Base-by-base conservation (phyloP, 768 basidiomycete genomes). In the Mrakia hoshinonis region DNA sequence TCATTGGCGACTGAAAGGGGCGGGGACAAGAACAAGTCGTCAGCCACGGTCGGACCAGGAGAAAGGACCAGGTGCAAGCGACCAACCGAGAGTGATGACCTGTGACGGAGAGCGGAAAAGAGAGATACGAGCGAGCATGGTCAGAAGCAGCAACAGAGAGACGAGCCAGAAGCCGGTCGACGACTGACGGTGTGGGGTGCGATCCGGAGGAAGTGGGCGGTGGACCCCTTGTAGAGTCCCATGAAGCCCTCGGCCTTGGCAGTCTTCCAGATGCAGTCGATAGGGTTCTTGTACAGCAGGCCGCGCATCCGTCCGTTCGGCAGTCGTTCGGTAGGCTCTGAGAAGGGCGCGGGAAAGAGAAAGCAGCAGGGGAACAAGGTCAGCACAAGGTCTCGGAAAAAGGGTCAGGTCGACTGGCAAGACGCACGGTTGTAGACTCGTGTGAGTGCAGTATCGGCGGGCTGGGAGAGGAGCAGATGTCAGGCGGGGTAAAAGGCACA, bases 171-270 rank as follows among this genome's bases (percentile, higher is more conserved):
- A 7, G 29, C 12, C 15, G 22, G 54, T 7, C 5, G 39, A n/a
- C 29, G n/a, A 72, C 46, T 29, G 26, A 75, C 76, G 12, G 93
- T 93, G 79, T 93, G 91, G 39, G 92, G 94, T 20, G 89, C 90
- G 77, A 95, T 95, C 47, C 93, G 85, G 75, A 94, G 47, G 46
- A 68, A 38, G 22, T 73, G 72, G 47, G 66, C 67, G 18, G 51
- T 92, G 51, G 95, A 90, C 92, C 92, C 94, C 83, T 97, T 97
- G 82, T 99, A 99, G 89, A 89, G 91, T n/a, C 92, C 96, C 29
- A 85, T 82, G 12, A 92, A 80, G 39, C 96, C 96, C 81, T 99
- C 96, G 0, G 88, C 82, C 78, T 87, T 87, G 74, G 91, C 85
- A 0, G 96, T 99, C 83, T 96, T 97, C 91, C 90, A 95, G 63